Evolutionary conservation across 2,329 filamentous ascomycete species (phyloP), one percentile per base, ranked within the genome.

Genomic region (Chaetomium sp.): DNA sequence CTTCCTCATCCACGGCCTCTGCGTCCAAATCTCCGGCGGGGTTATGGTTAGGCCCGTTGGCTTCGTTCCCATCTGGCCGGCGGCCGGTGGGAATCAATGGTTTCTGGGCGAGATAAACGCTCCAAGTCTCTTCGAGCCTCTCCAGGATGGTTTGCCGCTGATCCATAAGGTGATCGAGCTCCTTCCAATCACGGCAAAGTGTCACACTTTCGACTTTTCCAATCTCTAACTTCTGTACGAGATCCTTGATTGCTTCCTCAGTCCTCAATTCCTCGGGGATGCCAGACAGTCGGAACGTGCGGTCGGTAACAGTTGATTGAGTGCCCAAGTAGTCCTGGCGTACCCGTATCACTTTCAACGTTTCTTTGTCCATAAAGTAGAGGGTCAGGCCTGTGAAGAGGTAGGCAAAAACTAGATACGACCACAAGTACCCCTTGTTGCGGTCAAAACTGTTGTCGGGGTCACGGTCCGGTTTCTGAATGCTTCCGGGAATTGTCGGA

Each of bases 341-440:
- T 35, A 92, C 81, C 55, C 86, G 82, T 61, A 97, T 95, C 52
- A 99, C 87, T 57, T 85, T 87, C 62, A 87, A 83, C 0, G 94
- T 97, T 71, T 96, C 87, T 43, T 80, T 80, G 56, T 92, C 84
- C 65, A 97, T 84, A 63, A 92, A 81, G 68, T 91, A 95, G 10
- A 96, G 75, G 0, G 89, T 88, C 43, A 97, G 73, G 1, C 77
- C 82, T 5, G 87, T 92, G 70, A 97, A 99, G 50, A 97, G 79
- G 74, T 96, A 99, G 1, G 91, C 89, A 65, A 99, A 99, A n/a
- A 88, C 77, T 11, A 96, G 81, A 67, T 97, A 96, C 66, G 92
- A 88, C 91, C 92, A 96, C 1, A 96, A 74, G 65, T 91, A 96
- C 42, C 72, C 71, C 59, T 69, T 69, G 38, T 69, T 67, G 3